Evolutionary conservation across 2,329 filamentous ascomycete species (phyloP), one percentile per base, ranked within the genome.

Genomic region (Botrytis aclada): DNA sequence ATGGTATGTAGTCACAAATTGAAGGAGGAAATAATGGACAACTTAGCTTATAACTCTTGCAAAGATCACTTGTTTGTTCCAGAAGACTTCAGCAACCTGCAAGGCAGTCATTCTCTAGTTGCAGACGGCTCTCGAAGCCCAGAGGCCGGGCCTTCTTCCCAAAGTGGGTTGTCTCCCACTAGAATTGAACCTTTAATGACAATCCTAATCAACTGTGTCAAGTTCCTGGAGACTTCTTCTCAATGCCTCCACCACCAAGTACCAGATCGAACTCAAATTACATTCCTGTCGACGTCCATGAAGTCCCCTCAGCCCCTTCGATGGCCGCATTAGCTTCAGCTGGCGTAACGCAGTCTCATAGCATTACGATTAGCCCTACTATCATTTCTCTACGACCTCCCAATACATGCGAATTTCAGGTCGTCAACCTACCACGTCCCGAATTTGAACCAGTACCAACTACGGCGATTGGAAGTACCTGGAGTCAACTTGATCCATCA

Each of bases 61-160:
- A 34, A 60, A 72, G 70, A 72, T 25, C 70, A 67, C 64, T 56
- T 72, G 37, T 72, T 67, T 29, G 32, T 72, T 14, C 70, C 70
- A 25, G 70, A 72, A 4, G n/a, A 72, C 39, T 67, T 72, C 54
- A 72, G n/a, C 47, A 60, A 43, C 34, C 51, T n/a, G 29, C 63
- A 45, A 60, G n/a, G 41, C 34, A 72, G 39, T 60, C 47, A 66
- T 37, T 67, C 45, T 43, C 39, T 41, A 29, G 10, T 56, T 34
- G 29, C 37, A 41, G n/a, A 56, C 10, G 29, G 18, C 22, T 56
- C 16, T 32, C 51, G 37, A 20, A 45, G 62, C 39, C 37, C 34
- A 22, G 62, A 67, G 12, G 58, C 41, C 37, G 41, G 12, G 6
- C 14, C 43, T 39, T 12, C n/a, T 22, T 25, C 39, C 18, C 45